These are phyloP conservation scores for Monosporascus sp. DNA, from an alignment of 2,329 filamentous ascomycete species.

Conservation along the genomic window DNA sequence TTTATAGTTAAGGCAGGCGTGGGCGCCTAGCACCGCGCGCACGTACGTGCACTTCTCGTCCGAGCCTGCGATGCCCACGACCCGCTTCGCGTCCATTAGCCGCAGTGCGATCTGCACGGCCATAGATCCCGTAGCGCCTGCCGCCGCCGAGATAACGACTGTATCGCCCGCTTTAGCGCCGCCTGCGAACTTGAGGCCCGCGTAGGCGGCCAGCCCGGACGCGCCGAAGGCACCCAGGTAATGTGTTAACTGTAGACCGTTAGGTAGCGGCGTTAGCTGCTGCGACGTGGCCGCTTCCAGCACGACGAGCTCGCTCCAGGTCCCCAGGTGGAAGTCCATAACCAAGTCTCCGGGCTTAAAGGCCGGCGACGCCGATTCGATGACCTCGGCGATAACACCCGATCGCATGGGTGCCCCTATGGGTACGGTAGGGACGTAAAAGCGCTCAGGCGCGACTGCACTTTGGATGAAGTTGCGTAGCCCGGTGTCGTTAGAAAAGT, in stretches of 20 bases:
- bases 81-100: slow-evolving; percentile 38
- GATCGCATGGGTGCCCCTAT: slow-evolving; percentile 22
- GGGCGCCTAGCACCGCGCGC: slow-evolving; percentile 41
- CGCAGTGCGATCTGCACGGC: slow-evolving; percentile 50
- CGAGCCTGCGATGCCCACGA: slow-evolving; percentile 48
- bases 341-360: slow-evolving; percentile 18
- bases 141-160: slow-evolving; percentile 41
- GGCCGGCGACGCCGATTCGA: slow-evolving; percentile 18
- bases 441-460: slow-evolving; percentile 18
- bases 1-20: slow-evolving; percentile 52
- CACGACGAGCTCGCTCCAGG: slow-evolving; percentile 21
- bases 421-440: slow-evolving; percentile 21
- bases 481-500: slow-evolving; percentile 27
- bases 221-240: slow-evolving; percentile 23
- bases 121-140: slow-evolving; percentile 42
- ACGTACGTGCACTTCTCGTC: slow-evolving; percentile 49
- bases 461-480: slow-evolving; percentile 24
- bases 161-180: slow-evolving; percentile 32
- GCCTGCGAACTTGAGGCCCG: slow-evolving; percentile 35
- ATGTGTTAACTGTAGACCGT: slow-evolving; percentile 18
- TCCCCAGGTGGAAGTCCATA: slow-evolving; percentile 20
- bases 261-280: slow-evolving; percentile 13
- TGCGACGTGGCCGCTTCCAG: slow-evolving; percentile 17
- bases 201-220: slow-evolving; percentile 39
- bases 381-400: slow-evolving; percentile 22